A percentile compares a stretch with the other conserved stretches of the same genome.
Conservation (phyloP, 805 yeast genomes). For the Yueomyces sp. region DNA sequence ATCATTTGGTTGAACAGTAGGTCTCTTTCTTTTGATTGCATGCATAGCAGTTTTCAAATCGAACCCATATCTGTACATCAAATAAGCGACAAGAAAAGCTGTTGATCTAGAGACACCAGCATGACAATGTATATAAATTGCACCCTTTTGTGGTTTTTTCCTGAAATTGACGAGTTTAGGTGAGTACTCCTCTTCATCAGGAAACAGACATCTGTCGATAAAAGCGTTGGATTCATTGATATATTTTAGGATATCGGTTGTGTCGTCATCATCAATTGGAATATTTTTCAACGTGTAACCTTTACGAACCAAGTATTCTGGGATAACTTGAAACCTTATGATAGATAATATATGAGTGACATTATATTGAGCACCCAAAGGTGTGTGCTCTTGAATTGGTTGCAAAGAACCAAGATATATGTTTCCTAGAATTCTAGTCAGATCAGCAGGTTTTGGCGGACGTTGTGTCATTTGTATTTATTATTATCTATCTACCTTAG, state of each 20-base stretch:
- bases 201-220: constrained; percentile 50
- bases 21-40: constrained; percentile 57
- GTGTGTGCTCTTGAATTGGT: constrained; percentile 42
- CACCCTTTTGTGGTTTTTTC: constrained; percentile 28
- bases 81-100: constrained; percentile 73
- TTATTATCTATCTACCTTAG: too few relatives aligned
- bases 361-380: constrained; percentile 36
- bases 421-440: constrained; percentile 59
- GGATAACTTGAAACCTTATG: constrained; percentile 50
- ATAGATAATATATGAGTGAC: constrained; percentile 66
- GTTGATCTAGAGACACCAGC: constrained; percentile 92
- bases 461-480: too few relatives aligned
- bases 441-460: constrained; percentile 5
- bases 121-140: constrained; percentile 60
- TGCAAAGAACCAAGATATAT: constrained; percentile 63
- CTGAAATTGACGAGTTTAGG: constrained; percentile 19
- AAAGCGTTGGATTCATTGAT: constrained; percentile 52
- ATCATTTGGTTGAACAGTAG: constrained; percentile 54
- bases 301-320: constrained; percentile 28
- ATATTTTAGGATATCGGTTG: constrained; percentile 48
- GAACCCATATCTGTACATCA: constrained; percentile 65
- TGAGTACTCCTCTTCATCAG: constrained; percentile 23
- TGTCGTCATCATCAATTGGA: constrained; percentile 58
- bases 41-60: constrained; percentile 49
- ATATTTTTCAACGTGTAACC: constrained; percentile 45